Conservation (phyloP, 192 early-diverging fungal genomes). For the Glomus cerebriforme region DNA sequence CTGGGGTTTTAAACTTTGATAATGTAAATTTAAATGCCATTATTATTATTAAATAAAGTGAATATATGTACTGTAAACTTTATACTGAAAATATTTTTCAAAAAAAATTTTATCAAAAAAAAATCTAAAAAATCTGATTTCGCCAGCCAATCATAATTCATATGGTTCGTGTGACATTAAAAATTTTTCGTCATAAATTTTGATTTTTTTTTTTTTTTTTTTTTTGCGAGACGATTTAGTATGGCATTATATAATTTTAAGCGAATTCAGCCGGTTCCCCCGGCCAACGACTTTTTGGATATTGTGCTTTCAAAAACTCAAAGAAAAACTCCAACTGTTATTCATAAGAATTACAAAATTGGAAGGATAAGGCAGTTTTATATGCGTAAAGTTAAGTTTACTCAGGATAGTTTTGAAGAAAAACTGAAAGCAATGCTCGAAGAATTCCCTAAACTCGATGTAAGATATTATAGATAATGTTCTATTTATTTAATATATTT, state of each 20-base stretch:
- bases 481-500: neutral
- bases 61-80: neutral
- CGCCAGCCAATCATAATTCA: neutral
- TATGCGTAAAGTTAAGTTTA: slow-evolving; percentile 99
- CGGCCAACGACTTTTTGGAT: slow-evolving; percentile 92
- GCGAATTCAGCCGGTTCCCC: slow-evolving; percentile 93
- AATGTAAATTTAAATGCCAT: neutral
- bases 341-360: slow-evolving; percentile 98
- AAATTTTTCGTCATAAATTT: neutral
- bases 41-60: neutral
- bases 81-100: neutral
- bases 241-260: slow-evolving; percentile 96
- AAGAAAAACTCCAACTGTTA: slow-evolving; percentile 94
- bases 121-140: neutral
- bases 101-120: neutral
- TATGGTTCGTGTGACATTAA: neutral
- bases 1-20: neutral
- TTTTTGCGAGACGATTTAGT: neutral
- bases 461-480: slow-evolving; percentile 41
- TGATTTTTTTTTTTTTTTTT: neutral
- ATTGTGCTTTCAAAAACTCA: slow-evolving; percentile 98
- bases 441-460: slow-evolving; percentile 98
- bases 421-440: slow-evolving; percentile 90
- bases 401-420: slow-evolving; percentile 96
- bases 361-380: slow-evolving; percentile 97